Evolutionary conservation across 2,329 filamentous ascomycete species (phyloP).

Genomic region (Fusarium ramigenum): DNA sequence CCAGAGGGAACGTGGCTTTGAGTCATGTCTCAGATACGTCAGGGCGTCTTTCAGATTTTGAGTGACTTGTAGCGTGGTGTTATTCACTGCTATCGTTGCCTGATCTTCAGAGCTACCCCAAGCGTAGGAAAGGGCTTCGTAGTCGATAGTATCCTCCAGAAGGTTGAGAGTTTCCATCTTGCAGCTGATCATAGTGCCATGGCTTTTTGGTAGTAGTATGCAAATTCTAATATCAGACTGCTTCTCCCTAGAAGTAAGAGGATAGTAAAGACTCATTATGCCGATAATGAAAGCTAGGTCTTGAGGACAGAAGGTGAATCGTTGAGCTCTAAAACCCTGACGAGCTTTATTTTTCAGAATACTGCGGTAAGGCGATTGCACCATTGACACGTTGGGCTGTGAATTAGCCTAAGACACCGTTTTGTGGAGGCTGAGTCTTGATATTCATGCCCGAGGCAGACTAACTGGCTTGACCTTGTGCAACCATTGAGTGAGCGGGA

Average conservation of each 20-base stretch:
- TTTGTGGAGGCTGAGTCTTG: background rate
- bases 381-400: rapidly evolving
- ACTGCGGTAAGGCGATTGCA: background rate
- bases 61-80: background rate
- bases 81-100: background rate
- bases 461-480: no score
- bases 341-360: no score
- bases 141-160: background rate
- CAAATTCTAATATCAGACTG: background rate
- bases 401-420: rapidly evolving
- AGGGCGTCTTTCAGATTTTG: background rate
- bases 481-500: rapidly evolving
- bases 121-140: background rate
- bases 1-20: background rate
- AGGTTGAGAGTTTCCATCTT: background rate
- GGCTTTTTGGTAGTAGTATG: background rate
- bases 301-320: rapidly evolving
- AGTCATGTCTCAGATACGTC: background rate
- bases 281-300: rapidly evolving
- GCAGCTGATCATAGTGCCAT: background rate
- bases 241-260: background rate
- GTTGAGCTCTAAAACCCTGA: rapidly evolving
- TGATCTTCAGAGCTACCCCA: background rate
- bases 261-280: background rate
- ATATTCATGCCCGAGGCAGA: background rate